phyloP scores from a whole-genome alignment of 129 eudicot genomes.

The Centella asiatica region DNA sequence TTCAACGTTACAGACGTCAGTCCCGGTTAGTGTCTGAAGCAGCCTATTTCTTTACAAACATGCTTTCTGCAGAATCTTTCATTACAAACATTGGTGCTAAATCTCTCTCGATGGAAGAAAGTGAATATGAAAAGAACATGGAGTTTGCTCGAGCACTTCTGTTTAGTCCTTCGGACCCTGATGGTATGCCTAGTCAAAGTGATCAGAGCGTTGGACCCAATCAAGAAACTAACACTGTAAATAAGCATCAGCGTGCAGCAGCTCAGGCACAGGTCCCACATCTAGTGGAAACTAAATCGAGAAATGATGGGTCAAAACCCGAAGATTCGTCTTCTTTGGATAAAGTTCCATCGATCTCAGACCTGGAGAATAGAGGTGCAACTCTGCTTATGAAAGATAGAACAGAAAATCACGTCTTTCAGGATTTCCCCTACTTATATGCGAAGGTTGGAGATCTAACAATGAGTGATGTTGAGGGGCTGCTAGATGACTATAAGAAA shows the following conservation, averaged over 20 bases:
- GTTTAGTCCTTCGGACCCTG: slow-evolving; percentile 41
- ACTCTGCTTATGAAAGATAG: slow-evolving; percentile 54
- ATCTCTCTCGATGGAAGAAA: slow-evolving; percentile 81
- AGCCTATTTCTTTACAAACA: slow-evolving; percentile 47
- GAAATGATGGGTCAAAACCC: slow-evolving; percentile 20
- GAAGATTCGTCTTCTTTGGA: slow-evolving; percentile 27
- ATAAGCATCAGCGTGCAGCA: slow-evolving; percentile 15
- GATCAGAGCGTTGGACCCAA: slow-evolving; percentile 19
- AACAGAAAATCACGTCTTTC: slow-evolving; percentile 31
- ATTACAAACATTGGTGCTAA: slow-evolving; percentile 59
- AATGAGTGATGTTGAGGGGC: slow-evolving; percentile 59
- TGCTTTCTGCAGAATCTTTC: slow-evolving; percentile 83
- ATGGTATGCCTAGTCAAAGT: slow-evolving; percentile 20
- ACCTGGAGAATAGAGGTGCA: slow-evolving; percentile 80
- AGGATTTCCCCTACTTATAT: slow-evolving; percentile 57
- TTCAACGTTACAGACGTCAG: slow-evolving; percentile 6
- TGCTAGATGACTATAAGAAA: slow-evolving; percentile 62
- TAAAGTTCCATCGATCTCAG: slow-evolving; percentile 55
- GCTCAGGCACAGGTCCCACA: slow-evolving; percentile 6
- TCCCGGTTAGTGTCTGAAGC: slow-evolving; percentile 8
- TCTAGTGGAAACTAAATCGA: slow-evolving; percentile 19
- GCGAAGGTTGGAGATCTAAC: slow-evolving; percentile 76
- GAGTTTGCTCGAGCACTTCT: slow-evolving; percentile 70
- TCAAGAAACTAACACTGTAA: slow-evolving; percentile 23
- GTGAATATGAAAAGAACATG: slow-evolving; percentile 75